phyloP scores from a whole-genome alignment of 2,329 filamentous ascomycete species.

The Colletotrichum godetiae region DNA sequence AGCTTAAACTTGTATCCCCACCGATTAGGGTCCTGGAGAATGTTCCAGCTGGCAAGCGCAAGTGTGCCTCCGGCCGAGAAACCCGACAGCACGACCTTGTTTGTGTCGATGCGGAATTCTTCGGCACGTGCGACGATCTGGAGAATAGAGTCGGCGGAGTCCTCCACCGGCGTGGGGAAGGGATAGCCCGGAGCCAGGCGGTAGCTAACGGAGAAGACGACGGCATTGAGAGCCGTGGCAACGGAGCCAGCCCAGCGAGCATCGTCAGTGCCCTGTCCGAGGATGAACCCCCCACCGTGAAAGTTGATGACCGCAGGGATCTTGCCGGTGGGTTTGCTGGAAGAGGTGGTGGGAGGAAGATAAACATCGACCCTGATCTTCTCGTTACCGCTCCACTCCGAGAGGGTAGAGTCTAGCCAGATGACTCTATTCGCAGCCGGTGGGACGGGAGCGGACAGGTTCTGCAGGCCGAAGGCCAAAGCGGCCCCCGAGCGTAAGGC shows the following conservation, averaged over 20 bases:
- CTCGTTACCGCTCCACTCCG: conserved; percentile 46
- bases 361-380: conserved; percentile 62
- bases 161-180: conserved; percentile 73
- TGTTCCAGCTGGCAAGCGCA: conserved; percentile 59
- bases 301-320: conserved; percentile 64
- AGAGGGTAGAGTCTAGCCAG: conserved; percentile 56
- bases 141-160: conserved; percentile 72
- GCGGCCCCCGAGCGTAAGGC: conserved; percentile 57
- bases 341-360: conserved; percentile 42
- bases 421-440: conserved; percentile 51
- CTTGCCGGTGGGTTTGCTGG: neutral
- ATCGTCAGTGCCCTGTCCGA: conserved; percentile 73
- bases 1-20: conserved; percentile 51
- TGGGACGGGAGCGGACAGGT: conserved; percentile 51
- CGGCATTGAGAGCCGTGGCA: conserved; percentile 61
- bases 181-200: conserved; percentile 74
- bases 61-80: conserved; percentile 73
- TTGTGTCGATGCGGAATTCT: conserved; percentile 67
- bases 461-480: conserved; percentile 55
- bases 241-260: conserved; percentile 69
- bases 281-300: conserved; percentile 75
- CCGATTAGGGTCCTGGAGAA: conserved; percentile 56
- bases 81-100: conserved; percentile 68
- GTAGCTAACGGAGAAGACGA: conserved; percentile 75
- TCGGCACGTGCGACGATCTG: conserved; percentile 67